Percentiles rank a stretch among this genome's conserved stretches.
These are phyloP conservation scores for Diaporthe longicolla DNA, from an alignment of 2,329 filamentous ascomycete genomes.

Conservation along the genomic window DNA sequence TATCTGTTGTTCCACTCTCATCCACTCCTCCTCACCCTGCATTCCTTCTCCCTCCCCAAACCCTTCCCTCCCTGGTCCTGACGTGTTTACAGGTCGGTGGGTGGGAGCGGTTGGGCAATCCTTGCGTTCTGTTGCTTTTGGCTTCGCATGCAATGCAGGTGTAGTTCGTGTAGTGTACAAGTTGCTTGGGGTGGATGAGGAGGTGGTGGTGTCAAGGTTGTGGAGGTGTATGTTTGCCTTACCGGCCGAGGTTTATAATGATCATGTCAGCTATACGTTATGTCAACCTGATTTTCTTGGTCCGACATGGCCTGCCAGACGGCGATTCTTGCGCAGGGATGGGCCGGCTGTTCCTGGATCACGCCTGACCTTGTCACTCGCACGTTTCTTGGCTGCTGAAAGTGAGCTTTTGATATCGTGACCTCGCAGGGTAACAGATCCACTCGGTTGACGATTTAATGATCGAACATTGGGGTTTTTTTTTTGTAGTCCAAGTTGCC, in stretches of 20 bases:
- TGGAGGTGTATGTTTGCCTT: background rate
- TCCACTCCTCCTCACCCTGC: no score
- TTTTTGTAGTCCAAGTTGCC: background rate
- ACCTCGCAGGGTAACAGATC: no score
- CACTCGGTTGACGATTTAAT: background rate
- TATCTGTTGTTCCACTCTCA: no score
- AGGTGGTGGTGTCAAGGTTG: no score
- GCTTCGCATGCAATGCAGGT: conserved; percentile 4
- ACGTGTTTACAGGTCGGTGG: conserved; percentile 12
- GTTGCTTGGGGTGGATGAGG: background rate
- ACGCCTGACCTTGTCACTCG: background rate
- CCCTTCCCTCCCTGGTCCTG: no score
- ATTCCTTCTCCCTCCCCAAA: no score
- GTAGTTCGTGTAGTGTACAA: conserved; percentile 9
- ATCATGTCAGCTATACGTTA: background rate
- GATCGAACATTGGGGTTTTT: no score
- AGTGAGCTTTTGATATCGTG: background rate
- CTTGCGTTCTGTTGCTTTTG: background rate
- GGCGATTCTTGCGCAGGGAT: background rate
- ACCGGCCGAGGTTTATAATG: background rate
- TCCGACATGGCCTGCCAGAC: background rate
- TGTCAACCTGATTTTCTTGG: background rate
- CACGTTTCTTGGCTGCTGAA: background rate
- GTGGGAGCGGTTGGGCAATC: background rate
- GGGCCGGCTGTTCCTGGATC: background rate